phyloP scores from a whole-genome alignment of 2,329 filamentous ascomycete species.

The Fusarium fujikuroi region DNA sequence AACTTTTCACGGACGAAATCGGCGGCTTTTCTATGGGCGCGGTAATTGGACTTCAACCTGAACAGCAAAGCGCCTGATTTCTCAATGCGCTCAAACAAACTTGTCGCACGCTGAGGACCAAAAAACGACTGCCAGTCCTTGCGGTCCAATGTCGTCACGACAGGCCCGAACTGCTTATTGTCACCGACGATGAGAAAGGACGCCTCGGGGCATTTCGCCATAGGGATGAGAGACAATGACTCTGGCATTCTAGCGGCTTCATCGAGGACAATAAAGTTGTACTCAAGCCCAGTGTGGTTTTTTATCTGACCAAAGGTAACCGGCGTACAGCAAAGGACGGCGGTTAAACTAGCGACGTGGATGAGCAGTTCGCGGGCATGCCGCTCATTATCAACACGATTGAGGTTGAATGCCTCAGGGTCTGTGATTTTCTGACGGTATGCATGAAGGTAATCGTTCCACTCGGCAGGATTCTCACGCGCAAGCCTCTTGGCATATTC shows the following conservation, averaged over 20 bases:
- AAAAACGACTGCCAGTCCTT: background rate
- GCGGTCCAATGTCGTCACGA: background rate
- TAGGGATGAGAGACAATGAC: background rate
- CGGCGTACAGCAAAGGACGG: background rate
- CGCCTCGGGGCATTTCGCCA: background rate
- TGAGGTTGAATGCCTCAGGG: background rate
- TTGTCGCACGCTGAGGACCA: background rate
- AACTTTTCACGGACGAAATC: no score
- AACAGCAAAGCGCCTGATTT: background rate
- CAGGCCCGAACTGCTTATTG: background rate
- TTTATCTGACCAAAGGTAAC: background rate
- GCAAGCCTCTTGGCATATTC: background rate
- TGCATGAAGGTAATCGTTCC: background rate
- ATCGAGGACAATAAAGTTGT: background rate
- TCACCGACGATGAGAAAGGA: background rate
- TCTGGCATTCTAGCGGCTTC: background rate
- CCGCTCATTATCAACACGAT: background rate
- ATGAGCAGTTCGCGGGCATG: background rate
- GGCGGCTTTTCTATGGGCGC: no score
- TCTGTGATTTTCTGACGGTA: background rate
- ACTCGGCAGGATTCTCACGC: background rate
- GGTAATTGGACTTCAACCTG: background rate
- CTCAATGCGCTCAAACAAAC: background rate
- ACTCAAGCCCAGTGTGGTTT: background rate
- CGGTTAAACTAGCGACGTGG: background rate